These are phyloP conservation scores for Penicillium daleae DNA, from an alignment of 495 filamentous ascomycete species.

Conservation along the genomic window DNA sequence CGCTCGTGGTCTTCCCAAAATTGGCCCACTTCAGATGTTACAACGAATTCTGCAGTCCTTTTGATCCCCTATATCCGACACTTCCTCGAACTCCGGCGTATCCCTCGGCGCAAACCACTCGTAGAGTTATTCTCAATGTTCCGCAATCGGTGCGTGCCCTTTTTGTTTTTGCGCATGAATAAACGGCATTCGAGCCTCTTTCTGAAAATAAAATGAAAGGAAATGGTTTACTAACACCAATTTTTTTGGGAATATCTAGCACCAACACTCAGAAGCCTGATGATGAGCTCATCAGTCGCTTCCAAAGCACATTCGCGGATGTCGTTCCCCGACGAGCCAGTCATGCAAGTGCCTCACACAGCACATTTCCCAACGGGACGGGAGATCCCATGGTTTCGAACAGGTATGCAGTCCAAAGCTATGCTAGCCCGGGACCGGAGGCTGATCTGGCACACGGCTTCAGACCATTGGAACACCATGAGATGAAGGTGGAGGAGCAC, in stretches of 20 bases:
- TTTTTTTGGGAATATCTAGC: conserved; percentile 42
- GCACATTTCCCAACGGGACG: not conserved
- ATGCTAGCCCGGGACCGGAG: not conserved
- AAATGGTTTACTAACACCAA: conserved; percentile 5
- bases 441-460: conserved; percentile 14
- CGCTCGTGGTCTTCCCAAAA: not conserved
- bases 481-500: conserved; percentile 48
- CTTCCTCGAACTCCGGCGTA: conserved; percentile 10
- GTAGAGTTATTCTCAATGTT: conserved; percentile 28
- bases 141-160: conserved; percentile 25
- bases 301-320: conserved; percentile 78
- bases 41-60: conserved; percentile 4
- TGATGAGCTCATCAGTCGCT: conserved; percentile 80
- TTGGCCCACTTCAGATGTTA: conserved; percentile 14
- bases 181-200: not conserved
- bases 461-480: conserved; percentile 16
- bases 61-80: conserved; percentile 8
- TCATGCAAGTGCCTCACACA: not conserved
- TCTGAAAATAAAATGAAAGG: not conserved
- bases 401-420: conserved; percentile 29
- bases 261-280: conserved; percentile 85
- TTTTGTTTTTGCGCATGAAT: not conserved
- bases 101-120: conserved; percentile 4
- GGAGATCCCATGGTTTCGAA: conserved; percentile 27
- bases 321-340: conserved; percentile 46